These are phyloP conservation scores for Gamarada debralockiae DNA, from an alignment of 495 filamentous ascomycete species.

Conservation along the genomic window DNA sequence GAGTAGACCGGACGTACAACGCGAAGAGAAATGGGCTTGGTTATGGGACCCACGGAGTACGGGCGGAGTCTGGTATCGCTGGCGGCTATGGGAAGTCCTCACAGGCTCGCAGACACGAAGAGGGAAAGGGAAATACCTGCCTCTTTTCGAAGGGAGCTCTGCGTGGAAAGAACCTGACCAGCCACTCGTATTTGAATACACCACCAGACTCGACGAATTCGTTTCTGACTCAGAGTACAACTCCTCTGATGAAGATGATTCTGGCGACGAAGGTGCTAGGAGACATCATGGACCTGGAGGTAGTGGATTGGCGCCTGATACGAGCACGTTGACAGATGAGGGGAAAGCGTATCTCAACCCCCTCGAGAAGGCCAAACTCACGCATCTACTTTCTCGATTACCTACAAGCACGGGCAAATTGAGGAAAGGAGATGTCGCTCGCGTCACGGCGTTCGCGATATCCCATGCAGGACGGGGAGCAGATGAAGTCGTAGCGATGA, in stretches of 20 bases:
- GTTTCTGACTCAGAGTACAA: slow-evolving; percentile 81
- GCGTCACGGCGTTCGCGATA: slow-evolving; percentile 86
- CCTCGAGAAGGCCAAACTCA: slow-evolving; percentile 76
- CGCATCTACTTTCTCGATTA: slow-evolving; percentile 73
- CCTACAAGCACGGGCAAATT: slow-evolving; percentile 72
- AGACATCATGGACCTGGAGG: slow-evolving; percentile 51
- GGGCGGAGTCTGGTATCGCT: slow-evolving; percentile 83
- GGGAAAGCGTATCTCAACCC: slow-evolving; percentile 77
- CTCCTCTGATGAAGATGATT: slow-evolving; percentile 84
- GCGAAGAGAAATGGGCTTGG: slow-evolving; percentile 89
- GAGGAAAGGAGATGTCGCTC: slow-evolving; percentile 80
- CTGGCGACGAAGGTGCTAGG: slow-evolving; percentile 60
- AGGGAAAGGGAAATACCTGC: slow-evolving; percentile 39
- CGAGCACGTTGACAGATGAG: slow-evolving; percentile 38
- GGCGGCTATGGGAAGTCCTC: slow-evolving; percentile 81
- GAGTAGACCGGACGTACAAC: slow-evolving; percentile 73
- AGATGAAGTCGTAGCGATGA: slow-evolving; percentile 85
- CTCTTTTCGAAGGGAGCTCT: slow-evolving; percentile 67
- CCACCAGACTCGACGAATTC: slow-evolving; percentile 69
- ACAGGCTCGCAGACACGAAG: slow-evolving; percentile 46
- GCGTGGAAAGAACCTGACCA: slow-evolving; percentile 68
- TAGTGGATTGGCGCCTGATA: slow-evolving; percentile 41
- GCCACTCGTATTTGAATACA: slow-evolving; percentile 67
- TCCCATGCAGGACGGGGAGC: slow-evolving; percentile 72
- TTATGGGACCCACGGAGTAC: slow-evolving; percentile 82